Evolutionary conservation across 495 filamentous ascomycete genomes (phyloP).

Genomic region (Halenospora varia): DNA sequence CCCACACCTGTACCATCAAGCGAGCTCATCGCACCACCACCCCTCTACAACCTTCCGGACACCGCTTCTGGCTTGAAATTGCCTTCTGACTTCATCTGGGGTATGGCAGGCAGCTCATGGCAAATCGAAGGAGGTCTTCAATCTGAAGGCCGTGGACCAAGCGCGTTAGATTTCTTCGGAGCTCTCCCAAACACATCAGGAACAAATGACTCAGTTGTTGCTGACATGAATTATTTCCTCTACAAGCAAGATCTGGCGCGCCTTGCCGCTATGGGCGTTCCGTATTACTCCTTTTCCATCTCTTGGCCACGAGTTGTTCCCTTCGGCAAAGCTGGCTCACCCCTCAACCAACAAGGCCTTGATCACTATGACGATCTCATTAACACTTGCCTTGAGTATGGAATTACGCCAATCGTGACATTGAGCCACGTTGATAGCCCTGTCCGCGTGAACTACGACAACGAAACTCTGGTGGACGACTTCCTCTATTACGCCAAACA

Average conservation of each 20-base stretch:
- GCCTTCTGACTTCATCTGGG: constrained; percentile 25
- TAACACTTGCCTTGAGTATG: constrained; percentile 34
- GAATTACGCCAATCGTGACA: constrained; percentile 41
- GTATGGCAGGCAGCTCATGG: constrained; percentile 24
- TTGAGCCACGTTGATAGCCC: constrained; percentile 36
- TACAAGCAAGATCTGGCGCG: constrained; percentile 49
- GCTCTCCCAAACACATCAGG: constrained; percentile 9
- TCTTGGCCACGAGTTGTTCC: constrained; percentile 42
- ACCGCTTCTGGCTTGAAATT: background rate
- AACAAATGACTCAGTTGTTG: constrained; percentile 36
- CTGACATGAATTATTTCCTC: constrained; percentile 41
- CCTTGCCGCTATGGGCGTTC: constrained; percentile 42
- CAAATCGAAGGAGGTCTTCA: constrained; percentile 26
- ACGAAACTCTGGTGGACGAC: constrained; percentile 24
- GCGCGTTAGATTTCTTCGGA: constrained; percentile 32
- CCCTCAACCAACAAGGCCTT: constrained; percentile 39
- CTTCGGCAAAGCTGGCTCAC: constrained; percentile 36
- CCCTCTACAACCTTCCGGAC: constrained; percentile 10
- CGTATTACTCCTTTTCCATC: constrained; percentile 45
- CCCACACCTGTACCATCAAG: constrained; percentile 14
- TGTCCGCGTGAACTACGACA: background rate
- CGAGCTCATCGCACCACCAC: constrained; percentile 14
- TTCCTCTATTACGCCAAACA: constrained; percentile 38
- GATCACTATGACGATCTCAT: constrained; percentile 46
- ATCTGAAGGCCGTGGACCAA: constrained; percentile 25